Conservation (phyloP, 2,329 filamentous ascomycete genomes). For the Colletotrichum neosansevieriae region DNA sequence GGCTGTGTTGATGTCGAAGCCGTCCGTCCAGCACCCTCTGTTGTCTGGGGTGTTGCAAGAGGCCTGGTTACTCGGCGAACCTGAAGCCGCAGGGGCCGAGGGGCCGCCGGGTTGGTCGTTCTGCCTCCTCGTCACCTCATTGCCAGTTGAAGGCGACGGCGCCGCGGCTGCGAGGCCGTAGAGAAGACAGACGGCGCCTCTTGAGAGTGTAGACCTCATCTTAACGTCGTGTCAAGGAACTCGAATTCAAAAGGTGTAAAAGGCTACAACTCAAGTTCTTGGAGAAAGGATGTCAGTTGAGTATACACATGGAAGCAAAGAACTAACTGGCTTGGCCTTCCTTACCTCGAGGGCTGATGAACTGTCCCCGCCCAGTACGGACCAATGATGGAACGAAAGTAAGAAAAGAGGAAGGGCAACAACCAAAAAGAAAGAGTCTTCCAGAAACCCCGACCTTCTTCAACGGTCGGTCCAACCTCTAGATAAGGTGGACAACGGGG, state of each 20-base stretch:
- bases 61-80: neutral
- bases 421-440: neutral
- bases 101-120: neutral
- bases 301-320: too few species aligned
- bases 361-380: neutral
- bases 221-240: neutral
- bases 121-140: constrained; percentile 24
- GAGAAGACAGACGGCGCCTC: constrained; percentile 25
- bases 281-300: neutral
- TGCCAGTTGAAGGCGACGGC: constrained; percentile 1
- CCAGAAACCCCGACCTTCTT: constrained; percentile 15
- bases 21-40: constrained; percentile 43
- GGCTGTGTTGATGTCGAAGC: constrained; percentile 47
- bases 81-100: neutral
- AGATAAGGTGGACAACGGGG: constrained; percentile 25
- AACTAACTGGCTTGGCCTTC: too few species aligned
- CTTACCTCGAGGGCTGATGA: constrained; percentile 9
- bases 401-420: neutral
- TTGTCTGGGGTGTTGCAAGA: constrained; percentile 44
- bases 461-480: constrained; percentile 30
- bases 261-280: too few species aligned
- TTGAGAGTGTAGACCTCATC: constrained; percentile 34
- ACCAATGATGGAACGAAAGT: constrained; percentile 11
- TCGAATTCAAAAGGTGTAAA: too few species aligned
- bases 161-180: constrained; percentile 25